A percentile compares a stretch with the other conserved stretches of the same genome.
Evolutionary conservation across 108 stramenopile species (phyloP).

Genomic region (Mediolabrus comicus): DNA sequence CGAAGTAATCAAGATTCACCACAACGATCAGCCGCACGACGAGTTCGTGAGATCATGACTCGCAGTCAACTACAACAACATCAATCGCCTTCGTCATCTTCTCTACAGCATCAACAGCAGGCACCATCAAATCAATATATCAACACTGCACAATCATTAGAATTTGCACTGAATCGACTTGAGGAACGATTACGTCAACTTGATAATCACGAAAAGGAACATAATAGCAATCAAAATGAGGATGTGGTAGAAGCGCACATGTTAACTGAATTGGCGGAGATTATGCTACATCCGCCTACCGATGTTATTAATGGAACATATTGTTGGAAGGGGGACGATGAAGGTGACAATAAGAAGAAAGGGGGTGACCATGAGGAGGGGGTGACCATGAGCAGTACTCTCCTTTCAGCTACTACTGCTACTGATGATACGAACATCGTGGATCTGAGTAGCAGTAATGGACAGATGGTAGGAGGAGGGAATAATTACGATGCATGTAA

Average conservation of each 20-base stretch:
- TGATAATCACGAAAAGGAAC: background rate
- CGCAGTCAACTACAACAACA: background rate
- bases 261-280: constrained; percentile 27
- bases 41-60: constrained; percentile 1
- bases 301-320: background rate
- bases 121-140: background rate
- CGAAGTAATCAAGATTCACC: background rate
- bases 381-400: background rate
- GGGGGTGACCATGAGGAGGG: background rate
- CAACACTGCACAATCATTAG: constrained; percentile 7
- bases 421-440: too few species aligned
- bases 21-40: background rate
- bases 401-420: too few species aligned
- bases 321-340: background rate
- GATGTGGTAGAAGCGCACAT: constrained; percentile 27
- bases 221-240: background rate
- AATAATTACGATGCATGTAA: background rate
- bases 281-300: constrained; percentile 40
- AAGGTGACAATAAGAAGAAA: background rate
- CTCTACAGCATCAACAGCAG: background rate
- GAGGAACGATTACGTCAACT: constrained; percentile 5
- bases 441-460: too few species aligned
- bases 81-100: background rate
- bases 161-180: constrained; percentile 6
- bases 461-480: background rate